Base-by-base conservation (phyloP, 2,329 filamentous ascomycete genomes). In the Fusarium hainanense region DNA sequence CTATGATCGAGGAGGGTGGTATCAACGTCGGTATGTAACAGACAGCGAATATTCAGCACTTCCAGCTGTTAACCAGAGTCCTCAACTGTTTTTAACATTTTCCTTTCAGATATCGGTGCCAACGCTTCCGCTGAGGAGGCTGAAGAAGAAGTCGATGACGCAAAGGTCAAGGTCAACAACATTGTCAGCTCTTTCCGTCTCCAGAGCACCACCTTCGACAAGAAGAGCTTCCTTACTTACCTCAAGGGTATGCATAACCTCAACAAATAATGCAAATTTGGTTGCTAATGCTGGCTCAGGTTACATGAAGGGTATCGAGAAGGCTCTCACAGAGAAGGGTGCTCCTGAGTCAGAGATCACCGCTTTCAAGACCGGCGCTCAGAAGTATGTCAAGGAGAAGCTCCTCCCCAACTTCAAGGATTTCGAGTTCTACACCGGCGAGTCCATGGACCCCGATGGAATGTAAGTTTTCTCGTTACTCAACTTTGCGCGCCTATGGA, bases 91-190 rank as follows among this genome's bases (percentile, higher is more conserved):
- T 71, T 63, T 75, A 60, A 54, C 21, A 21, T 20, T 27, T 6
- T 41, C 28, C 32, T 27, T 32, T 58, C 32, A 93, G 92, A 96
- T 82, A 96, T 88, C 77, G 96, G 96, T 82, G 96, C 94, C 87
- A 99, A 99, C 84, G 93, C 96, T 76, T 98, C 95, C 76, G 94
- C 96, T 68, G 96, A 98, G 86, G 95, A 92, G 80, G 92, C 85
- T 58, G 92, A 90, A 0, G 93, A 94, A 76, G 91, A 81, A 71
- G 75, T 90, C 75, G 94, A 97, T 51, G 93, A 97, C 76, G 58
- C 75, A 49, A 81, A 82, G 63, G 82, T 90, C 83, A 89, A 89
- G 80, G 94, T 98, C 85, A 97, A 97, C 87, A 94, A 99, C 84
- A 90, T 98, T 70, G 88, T 97, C 80, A 86, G 94, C 87, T 92